These are phyloP conservation scores for Termitomyces sp. DNA, from an alignment of 768 basidiomycete species.

Conservation along the genomic window DNA sequence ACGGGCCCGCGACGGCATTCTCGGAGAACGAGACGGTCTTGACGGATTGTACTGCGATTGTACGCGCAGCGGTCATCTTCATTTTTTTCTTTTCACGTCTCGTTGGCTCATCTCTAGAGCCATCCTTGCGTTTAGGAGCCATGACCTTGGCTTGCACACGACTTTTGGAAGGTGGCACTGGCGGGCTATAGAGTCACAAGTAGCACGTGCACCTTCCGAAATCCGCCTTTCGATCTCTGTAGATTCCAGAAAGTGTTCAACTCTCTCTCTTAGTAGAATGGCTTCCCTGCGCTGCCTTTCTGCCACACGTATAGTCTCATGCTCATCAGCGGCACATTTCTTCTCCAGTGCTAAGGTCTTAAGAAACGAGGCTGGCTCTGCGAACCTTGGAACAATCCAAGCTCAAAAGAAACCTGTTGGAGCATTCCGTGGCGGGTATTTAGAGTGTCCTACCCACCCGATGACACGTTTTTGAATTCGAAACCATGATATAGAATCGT, in stretches of 20 bases:
- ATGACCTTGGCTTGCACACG: slow-evolving; percentile 10
- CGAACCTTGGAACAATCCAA: slow-evolving; percentile 52
- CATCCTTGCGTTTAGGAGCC: slow-evolving; percentile 37
- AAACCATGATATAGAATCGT: slow-evolving; percentile 49
- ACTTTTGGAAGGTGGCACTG: neutral
- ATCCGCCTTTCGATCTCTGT: too few relatives aligned
- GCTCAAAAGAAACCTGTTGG: slow-evolving; percentile 74
- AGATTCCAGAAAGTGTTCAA: neutral
- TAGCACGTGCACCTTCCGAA: slow-evolving; percentile 12
- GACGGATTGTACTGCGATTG: slow-evolving; percentile 57
- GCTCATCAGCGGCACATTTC: slow-evolving; percentile 23
- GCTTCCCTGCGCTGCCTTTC: slow-evolving; percentile 30
- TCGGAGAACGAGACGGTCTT: slow-evolving; percentile 14
- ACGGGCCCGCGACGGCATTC: slow-evolving; percentile 36
- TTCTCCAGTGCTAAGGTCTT: slow-evolving; percentile 41
- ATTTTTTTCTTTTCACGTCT: slow-evolving; percentile 66
- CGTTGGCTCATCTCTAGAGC: slow-evolving; percentile 26
- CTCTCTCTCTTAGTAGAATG: too few relatives aligned
- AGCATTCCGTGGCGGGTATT: slow-evolving; percentile 62
- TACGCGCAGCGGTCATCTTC: slow-evolving; percentile 59
- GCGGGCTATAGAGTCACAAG: neutral
- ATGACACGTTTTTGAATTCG: slow-evolving; percentile 4
- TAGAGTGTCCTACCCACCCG: slow-evolving; percentile 1
- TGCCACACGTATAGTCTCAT: slow-evolving; percentile 10
- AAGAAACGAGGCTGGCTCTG: slow-evolving; percentile 36